Evolutionary conservation across 148 eudicot genomes (phyloP).

Genomic region (Vaccinium darrowii): DNA sequence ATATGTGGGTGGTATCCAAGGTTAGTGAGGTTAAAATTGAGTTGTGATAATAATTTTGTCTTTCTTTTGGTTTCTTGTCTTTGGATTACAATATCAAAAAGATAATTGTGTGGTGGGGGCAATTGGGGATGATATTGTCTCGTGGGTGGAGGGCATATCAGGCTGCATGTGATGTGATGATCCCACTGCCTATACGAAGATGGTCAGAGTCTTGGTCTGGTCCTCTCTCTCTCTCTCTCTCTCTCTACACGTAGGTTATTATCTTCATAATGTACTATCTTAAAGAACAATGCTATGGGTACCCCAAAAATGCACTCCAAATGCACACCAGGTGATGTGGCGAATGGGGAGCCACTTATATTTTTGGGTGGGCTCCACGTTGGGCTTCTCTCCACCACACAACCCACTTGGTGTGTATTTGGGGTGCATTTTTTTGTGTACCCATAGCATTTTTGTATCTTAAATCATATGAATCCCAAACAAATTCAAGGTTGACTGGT

Average conservation of each 20-base stretch:
- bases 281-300: too few species aligned
- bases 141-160: constrained; percentile 7
- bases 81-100: neutral
- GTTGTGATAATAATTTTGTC: neutral
- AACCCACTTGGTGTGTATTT: too few species aligned
- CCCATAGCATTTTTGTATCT: too few species aligned
- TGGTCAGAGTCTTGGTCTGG: neutral
- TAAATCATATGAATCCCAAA: too few species aligned
- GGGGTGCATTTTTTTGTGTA: too few species aligned
- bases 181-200: neutral
- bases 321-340: too few species aligned
- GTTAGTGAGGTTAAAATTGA: constrained; percentile 1
- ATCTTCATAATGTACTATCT: neutral
- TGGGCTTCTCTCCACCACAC: too few species aligned
- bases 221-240: neutral
- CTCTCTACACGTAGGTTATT: neutral
- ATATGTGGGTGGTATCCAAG: constrained; percentile 6
- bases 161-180: neutral
- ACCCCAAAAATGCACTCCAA: too few species aligned
- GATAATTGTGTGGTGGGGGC: neutral
- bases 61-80: neutral
- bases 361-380: too few species aligned
- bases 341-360: too few species aligned
- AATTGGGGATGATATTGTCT: neutral
- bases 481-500: neutral